Percentiles rank a stretch among this genome's conserved stretches.
These are phyloP conservation scores for Phytopythium ostracodes DNA, from an alignment of 352 stramenopile genomes.

Conservation along the genomic window DNA sequence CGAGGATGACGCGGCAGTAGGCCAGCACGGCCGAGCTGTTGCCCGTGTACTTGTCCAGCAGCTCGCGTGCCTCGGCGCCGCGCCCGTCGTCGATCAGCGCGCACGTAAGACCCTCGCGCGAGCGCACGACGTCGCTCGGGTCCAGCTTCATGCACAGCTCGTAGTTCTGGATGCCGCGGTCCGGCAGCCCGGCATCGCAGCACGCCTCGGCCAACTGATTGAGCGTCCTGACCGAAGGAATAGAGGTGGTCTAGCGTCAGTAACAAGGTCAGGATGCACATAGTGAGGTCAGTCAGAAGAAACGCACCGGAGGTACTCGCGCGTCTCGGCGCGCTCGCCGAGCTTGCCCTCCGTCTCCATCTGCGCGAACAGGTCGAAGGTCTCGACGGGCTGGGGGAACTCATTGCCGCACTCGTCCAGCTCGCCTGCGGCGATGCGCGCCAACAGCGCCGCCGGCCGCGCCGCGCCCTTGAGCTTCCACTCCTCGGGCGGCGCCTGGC, in stretches of 20 bases:
- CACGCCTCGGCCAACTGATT: slow-evolving; percentile 73
- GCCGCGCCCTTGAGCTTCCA: slow-evolving; percentile 83
- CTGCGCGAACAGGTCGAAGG: slow-evolving; percentile 68
- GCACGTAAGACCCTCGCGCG: slow-evolving; percentile 69
- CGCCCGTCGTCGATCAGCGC: slow-evolving; percentile 77
- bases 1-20: slow-evolving; percentile 81
- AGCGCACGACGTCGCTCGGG: slow-evolving; percentile 48
- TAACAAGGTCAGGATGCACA: not conserved
- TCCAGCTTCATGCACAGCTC: slow-evolving; percentile 77
- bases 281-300: not conserved
- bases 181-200: slow-evolving; percentile 63
- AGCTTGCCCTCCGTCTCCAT: slow-evolving; percentile 47
- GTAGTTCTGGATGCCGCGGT: slow-evolving; percentile 81
- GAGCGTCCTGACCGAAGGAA: slow-evolving; percentile 24
- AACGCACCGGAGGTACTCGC: slow-evolving; percentile 60
- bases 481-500: slow-evolving; percentile 48
- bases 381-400: slow-evolving; percentile 69
- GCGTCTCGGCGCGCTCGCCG: slow-evolving; percentile 53
- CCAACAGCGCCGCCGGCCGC: slow-evolving; percentile 59
- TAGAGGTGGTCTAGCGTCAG: not conserved
- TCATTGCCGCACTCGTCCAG: slow-evolving; percentile 74
- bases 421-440: slow-evolving; percentile 75
- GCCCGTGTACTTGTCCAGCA: slow-evolving; percentile 63
- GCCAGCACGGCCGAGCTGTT: slow-evolving; percentile 62
- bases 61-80: slow-evolving; percentile 56